Base-by-base conservation (phyloP, 805 yeast genomes). In the Myxozyma udenii region DNA sequence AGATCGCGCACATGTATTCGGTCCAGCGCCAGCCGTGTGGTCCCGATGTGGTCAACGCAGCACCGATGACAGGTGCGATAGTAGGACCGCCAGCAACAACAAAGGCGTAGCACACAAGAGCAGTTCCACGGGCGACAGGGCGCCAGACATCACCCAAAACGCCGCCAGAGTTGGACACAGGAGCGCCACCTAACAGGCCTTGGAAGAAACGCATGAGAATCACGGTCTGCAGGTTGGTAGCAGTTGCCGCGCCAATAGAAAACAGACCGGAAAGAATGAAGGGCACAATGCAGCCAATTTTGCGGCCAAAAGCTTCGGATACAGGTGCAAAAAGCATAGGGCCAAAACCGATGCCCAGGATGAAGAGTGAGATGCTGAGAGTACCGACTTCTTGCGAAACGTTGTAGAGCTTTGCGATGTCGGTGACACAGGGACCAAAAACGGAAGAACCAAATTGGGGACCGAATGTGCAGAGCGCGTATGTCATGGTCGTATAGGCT, bases 111-210 rank as follows among this genome's bases (percentile, higher is more conserved):
- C 66, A 70, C 12, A 66, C 78, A 50, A 74, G 72, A 39, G 83
- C 81, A 45, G 68, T 66, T 22, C 84, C 87, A 62, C 87, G 72
- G 12, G 68, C 65, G 26, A 70, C 68, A 1, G 81, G 78, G 11
- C 67, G 61, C 68, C 74, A 82, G 39, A 80, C 64, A 62, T 82
- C 87, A 2, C 84, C 73, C 57, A 87, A 78, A 9, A 93, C 82
- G 57, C 95, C 96, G 49, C 90, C 88, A 12, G 88, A 90, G 60
- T 85, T 79, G 12, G 95, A 83, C 68, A 88, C 74, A 0, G 91
- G 88, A 1, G 93, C 95, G 1, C 90, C 82, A 1, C 91, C 87
- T 45, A 83, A 76, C 30, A 83, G 75, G 1, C 95, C 95, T 21
- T 84, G 74, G 64, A 88, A 80, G 65, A 85, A 87, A 61, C 96